Evolutionary conservation across 2,329 filamentous ascomycete genomes (phyloP), one percentile per base, ranked within the genome.

Genomic region (Sclerotinia borealis): DNA sequence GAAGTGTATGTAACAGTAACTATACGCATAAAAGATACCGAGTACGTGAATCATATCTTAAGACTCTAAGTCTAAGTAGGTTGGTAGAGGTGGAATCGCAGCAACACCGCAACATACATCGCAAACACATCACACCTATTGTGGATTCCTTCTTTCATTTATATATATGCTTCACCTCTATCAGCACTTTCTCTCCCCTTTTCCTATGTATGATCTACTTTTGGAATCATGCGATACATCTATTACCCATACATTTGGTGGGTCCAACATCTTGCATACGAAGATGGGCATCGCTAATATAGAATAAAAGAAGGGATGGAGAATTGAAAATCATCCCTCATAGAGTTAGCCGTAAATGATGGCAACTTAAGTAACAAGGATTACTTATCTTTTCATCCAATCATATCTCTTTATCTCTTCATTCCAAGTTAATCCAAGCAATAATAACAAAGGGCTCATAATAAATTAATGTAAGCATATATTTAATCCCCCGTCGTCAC

Each of bases 271-370:
- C 29, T 37, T 59, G 55, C 55, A 58, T 56, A 36, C 39, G 52
- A 43, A 39, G 52, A 58, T 58, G 39, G 54, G 27, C 43, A 58
- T 58, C 1, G 27, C 19, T 27, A 55, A 55, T 36, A 59, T 39
- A 31, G 56, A 59, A 59, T 48, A 10, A 59, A 59, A 59, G 56
- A 59, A 59, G 56, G 56, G 31, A 50, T 27, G 22, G 56, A 50
- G 25, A 49, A 59, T 15, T 17, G 43, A 50, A 39, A 22, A 59
- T 17, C n/a, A 29, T n/a, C 56, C 56, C 41, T 50, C 2, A 39
- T 3, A 3, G 11, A 43, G 9, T 50, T 59, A 50, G 56, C 1
- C 13, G 4, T 4, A 2, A 2, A 11, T 36, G 25, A 11, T 36
- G 25, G 45, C 4, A 37, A 15, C 4, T 8, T 2, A 36, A 11